These are phyloP conservation scores for Sclerotinia borealis DNA, from an alignment of 2,329 filamentous ascomycete genomes.

Conservation along the genomic window DNA sequence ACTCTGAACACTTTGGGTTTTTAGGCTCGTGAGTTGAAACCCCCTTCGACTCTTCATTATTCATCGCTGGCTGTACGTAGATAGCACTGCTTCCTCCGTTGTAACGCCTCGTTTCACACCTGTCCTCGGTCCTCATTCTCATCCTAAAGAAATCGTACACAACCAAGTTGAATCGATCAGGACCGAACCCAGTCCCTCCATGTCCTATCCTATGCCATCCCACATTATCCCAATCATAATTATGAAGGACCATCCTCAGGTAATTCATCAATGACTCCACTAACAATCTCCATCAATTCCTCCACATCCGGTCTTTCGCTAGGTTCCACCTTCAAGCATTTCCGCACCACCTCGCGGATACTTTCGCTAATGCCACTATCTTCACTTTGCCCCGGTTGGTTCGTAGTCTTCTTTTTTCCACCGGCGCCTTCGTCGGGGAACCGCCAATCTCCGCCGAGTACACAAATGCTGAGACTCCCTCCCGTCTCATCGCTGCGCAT, in stretches of 20 bases:
- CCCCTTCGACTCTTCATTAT: background rate
- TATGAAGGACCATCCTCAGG: constrained; percentile 49
- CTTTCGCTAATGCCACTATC: constrained; percentile 62
- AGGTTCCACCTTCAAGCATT: constrained; percentile 81
- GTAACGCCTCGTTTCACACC: background rate
- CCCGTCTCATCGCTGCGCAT: constrained; percentile 93
- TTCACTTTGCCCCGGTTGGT: constrained; percentile 30
- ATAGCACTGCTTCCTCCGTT: background rate
- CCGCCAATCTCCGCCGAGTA: constrained; percentile 89
- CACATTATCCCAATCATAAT: background rate
- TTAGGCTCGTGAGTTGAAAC: background rate
- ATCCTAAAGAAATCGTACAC: background rate
- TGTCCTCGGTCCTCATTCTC: background rate
- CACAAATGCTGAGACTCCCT: constrained; percentile 85
- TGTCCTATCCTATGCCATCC: background rate
- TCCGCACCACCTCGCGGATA: constrained; percentile 81
- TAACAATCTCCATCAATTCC: constrained; percentile 74
- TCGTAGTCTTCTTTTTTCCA: constrained; percentile 38
- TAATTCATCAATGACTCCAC: constrained; percentile 61
- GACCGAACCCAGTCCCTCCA: background rate
- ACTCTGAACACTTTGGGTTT: background rate
- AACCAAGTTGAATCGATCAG: too few relatives aligned
- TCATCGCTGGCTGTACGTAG: background rate
- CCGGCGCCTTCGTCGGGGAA: constrained; percentile 81
- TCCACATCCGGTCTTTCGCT: constrained; percentile 81